Percentiles rank a stretch among this genome's conserved stretches.
Evolutionary conservation across 2,329 filamentous ascomycete genomes (phyloP).

Genomic region (Simplicillium sp.): DNA sequence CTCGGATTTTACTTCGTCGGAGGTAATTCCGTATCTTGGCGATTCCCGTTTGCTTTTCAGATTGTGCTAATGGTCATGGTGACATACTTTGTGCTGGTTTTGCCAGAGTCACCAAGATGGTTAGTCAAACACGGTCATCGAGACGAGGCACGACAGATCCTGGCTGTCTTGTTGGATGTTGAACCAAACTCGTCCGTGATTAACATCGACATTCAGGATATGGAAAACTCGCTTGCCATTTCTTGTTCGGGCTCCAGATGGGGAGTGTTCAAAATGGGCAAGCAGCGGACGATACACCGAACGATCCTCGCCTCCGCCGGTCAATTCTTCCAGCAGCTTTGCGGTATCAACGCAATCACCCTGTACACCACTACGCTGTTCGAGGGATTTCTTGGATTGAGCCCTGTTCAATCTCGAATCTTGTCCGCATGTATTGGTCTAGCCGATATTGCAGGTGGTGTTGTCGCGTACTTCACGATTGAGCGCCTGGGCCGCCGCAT

Average conservation of each 20-base stretch:
- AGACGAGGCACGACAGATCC: constrained; percentile 38
- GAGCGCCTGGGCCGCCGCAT: constrained; percentile 16
- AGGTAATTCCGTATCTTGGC: constrained; percentile 21
- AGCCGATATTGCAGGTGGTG: constrained; percentile 20
- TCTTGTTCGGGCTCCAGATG: constrained; percentile 1
- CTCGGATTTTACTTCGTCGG: constrained; percentile 23
- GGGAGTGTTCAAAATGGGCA: constrained; percentile 4
- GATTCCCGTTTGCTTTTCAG: constrained; percentile 38
- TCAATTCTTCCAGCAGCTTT: constrained; percentile 14
- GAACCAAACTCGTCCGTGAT: not conserved
- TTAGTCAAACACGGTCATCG: constrained; percentile 20
- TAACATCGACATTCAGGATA: constrained; percentile 2
- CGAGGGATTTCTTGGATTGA: constrained; percentile 13
- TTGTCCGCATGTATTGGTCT: constrained; percentile 15
- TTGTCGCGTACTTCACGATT: constrained; percentile 16
- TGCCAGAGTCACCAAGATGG: constrained; percentile 26
- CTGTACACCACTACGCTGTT: constrained; percentile 17
- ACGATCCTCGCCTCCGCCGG: constrained; percentile 3
- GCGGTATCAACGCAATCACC: constrained; percentile 14
- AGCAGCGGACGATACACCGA: constrained; percentile 5
- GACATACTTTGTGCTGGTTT: constrained; percentile 28
- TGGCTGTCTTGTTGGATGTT: constrained; percentile 18
- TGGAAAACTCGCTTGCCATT: constrained; percentile 3
- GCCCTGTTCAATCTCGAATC: constrained; percentile 11
- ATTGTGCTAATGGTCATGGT: constrained; percentile 36